Evolutionary conservation across 805 yeast species (phyloP).

Genomic region (Saccharomycopsis javanensis): DNA sequence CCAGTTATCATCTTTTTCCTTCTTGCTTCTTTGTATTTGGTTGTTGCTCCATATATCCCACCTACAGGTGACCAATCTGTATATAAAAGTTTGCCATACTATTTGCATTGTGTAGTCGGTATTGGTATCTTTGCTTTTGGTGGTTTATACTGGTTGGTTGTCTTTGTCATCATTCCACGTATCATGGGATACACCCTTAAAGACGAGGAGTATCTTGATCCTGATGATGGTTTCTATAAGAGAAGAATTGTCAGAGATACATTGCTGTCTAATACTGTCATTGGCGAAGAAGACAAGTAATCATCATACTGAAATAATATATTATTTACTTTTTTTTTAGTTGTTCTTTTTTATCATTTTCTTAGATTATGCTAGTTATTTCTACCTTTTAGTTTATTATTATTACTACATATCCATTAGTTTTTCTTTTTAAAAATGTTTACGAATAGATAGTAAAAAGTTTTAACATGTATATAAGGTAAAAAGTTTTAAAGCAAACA

Average conservation of each 20-base stretch:
- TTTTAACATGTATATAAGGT: too few species aligned
- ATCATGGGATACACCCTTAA: slow-evolving; percentile 42
- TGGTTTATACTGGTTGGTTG: slow-evolving; percentile 53
- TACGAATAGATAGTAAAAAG: too few species aligned
- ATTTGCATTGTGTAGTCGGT: slow-evolving; percentile 73
- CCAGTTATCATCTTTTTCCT: slow-evolving; percentile 57
- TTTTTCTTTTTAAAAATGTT: too few species aligned
- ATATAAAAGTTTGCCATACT: slow-evolving; percentile 64
- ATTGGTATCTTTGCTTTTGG: slow-evolving; percentile 66
- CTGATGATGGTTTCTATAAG: slow-evolving; percentile 64
- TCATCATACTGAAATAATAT: too few species aligned
- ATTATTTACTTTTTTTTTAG: too few species aligned
- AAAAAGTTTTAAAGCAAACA: too few species aligned
- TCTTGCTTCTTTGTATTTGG: slow-evolving; percentile 54
- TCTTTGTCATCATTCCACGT: slow-evolving; percentile 51
- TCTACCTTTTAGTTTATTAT: too few species aligned
- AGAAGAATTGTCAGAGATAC: slow-evolving; percentile 35
- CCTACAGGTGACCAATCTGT: slow-evolving; percentile 59
- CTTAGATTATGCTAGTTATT: too few species aligned
- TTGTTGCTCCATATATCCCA: slow-evolving; percentile 72
- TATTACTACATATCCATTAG: too few species aligned
- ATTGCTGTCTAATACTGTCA: too few species aligned
- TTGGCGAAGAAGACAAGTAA: too few species aligned
- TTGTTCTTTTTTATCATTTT: too few species aligned
- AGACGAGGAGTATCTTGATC: slow-evolving; percentile 46